Percentiles rank a stretch among this genome's conserved stretches.
Evolutionary conservation across 495 filamentous ascomycete genomes (phyloP).

Genomic region (Podospora pseudopauciseta): DNA sequence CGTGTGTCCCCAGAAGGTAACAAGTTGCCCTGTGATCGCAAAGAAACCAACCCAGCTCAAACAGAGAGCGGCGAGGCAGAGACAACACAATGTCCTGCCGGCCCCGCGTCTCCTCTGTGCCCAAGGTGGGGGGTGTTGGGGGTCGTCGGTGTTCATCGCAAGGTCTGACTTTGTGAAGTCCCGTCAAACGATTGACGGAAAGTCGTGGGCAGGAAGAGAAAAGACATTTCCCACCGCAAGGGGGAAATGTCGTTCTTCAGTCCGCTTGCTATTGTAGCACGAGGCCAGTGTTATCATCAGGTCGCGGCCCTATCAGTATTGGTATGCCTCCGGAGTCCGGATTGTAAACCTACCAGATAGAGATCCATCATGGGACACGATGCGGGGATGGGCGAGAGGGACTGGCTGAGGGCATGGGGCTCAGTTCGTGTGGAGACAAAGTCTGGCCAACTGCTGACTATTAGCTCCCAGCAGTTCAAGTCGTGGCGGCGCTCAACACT

Average conservation of each 20-base stretch:
- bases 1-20: neutral
- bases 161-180: neutral
- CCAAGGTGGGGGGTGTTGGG: neutral
- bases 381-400: too few relatives aligned
- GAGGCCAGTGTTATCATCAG: neutral
- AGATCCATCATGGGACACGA: too few relatives aligned
- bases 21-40: neutral
- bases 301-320: neutral
- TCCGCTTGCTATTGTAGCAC: neutral
- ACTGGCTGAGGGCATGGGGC: too few relatives aligned
- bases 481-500: neutral
- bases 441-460: neutral
- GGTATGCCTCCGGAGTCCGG: neutral
- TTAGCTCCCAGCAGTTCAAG: neutral
- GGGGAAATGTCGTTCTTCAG: neutral
- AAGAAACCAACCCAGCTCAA: neutral
- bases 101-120: neutral
- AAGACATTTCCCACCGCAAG: neutral
- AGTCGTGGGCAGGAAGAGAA: neutral
- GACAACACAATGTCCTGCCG: neutral
- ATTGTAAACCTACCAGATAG: neutral
- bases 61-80: neutral
- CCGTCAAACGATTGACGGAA: neutral
- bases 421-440: neutral
- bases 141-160: neutral